A percentile compares a stretch with the other conserved stretches of the same genome.
Evolutionary conservation across 2,329 filamentous ascomycete genomes (phyloP).

Genomic region (Fusarium stilboides): DNA sequence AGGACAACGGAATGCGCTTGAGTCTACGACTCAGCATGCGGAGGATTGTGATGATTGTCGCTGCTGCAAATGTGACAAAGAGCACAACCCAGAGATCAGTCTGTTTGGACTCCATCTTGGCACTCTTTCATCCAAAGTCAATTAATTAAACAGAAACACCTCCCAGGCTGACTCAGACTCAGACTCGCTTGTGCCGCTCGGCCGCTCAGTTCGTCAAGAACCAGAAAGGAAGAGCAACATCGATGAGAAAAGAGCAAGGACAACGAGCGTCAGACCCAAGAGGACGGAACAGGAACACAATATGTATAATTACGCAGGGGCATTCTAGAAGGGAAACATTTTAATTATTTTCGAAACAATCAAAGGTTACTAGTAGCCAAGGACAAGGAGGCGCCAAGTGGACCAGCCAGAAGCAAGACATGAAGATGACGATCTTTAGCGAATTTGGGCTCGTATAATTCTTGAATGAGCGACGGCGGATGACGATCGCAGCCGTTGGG

Average conservation of each 20-base stretch:
- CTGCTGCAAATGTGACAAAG: constrained; percentile 40
- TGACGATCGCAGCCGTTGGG: not conserved
- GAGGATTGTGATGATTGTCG: constrained; percentile 33
- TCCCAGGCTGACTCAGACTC: not conserved
- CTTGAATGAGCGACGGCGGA: not conserved
- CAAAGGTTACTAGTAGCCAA: not conserved
- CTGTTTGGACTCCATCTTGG: constrained; percentile 33
- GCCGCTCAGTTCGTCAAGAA: constrained; percentile 18
- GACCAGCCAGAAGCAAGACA: not conserved
- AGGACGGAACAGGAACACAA: constrained; percentile 9
- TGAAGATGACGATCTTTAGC: not conserved
- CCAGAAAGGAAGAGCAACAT: constrained; percentile 6
- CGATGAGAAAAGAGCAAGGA: not conserved
- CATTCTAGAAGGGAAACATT: constrained; percentile 1
- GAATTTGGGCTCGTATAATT: not conserved
- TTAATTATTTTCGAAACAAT: constrained; percentile 12
- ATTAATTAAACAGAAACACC: not conserved
- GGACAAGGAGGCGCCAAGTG: not conserved
- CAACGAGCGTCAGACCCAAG: constrained; percentile 15
- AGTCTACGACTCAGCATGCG: constrained; percentile 40
- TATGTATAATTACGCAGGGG: constrained; percentile 28
- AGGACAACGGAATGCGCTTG: constrained; percentile 28
- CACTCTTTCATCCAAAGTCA: not conserved
- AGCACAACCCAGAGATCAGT: constrained; percentile 30
- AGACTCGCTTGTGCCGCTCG: not conserved